A percentile compares a stretch with the other conserved stretches of the same genome.
phyloP scores from a whole-genome alignment of 768 basidiomycete genomes.

The Suillus weaverae region DNA sequence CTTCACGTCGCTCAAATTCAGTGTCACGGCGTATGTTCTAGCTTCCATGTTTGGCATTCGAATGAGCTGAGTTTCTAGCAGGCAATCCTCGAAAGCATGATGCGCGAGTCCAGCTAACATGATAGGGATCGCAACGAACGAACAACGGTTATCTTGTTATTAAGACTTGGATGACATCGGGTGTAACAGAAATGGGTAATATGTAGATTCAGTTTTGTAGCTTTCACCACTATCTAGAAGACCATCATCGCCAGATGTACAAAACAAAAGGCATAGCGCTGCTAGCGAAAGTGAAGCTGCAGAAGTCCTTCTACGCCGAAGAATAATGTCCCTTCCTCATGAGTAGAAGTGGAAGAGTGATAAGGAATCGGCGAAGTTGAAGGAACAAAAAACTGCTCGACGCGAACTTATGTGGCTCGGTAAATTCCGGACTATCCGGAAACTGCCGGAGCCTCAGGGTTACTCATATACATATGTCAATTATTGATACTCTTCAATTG shows the following conservation, averaged over 20 bases:
- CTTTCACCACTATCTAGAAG: conserved; percentile 77
- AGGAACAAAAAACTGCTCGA: conserved; percentile 4
- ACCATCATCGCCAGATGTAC: conserved; percentile 55
- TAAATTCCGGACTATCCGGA: conserved; percentile 10
- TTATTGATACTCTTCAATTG: not conserved
- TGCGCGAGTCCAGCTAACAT: not conserved
- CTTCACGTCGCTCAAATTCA: conserved; percentile 36
- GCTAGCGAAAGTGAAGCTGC: conserved; percentile 75
- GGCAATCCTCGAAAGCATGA: conserved; percentile 3
- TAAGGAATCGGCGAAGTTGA: conserved; percentile 29
- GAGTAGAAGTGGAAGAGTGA: conserved; percentile 23
- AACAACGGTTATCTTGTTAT: not conserved
- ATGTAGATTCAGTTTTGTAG: conserved; percentile 38
- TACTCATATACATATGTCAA: no score
- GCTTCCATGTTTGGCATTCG: no score
- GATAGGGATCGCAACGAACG: not conserved
- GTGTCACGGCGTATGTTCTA: conserved; percentile 30
- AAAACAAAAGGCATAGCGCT: conserved; percentile 53
- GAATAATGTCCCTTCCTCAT: conserved; percentile 26
- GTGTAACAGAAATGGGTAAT: not conserved
- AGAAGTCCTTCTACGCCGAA: conserved; percentile 47
- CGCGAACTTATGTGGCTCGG: conserved; percentile 16
- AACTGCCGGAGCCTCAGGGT: not conserved
- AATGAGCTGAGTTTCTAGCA: conserved; percentile 1
- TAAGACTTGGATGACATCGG: not conserved